Percentiles rank a stretch among this genome's conserved stretches.
Evolutionary conservation across 345 rosid species (phyloP).

Genomic region (Melaleuca quinquenervia): DNA sequence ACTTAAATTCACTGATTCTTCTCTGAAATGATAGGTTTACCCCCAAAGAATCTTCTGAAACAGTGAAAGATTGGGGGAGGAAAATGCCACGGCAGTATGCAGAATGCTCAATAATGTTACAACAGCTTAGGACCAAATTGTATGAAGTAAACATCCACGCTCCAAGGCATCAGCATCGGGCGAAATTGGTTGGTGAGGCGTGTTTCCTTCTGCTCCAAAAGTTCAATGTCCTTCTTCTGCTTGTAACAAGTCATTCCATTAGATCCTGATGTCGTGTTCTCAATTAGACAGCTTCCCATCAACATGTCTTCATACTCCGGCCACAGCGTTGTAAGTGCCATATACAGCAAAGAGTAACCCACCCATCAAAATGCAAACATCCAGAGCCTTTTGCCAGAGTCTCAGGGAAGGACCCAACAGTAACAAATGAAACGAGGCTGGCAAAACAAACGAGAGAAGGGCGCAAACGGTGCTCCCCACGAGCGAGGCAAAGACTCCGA

Average conservation of each 20-base stretch:
- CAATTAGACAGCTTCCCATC: background rate
- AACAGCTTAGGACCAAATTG: background rate
- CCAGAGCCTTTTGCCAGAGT: conserved; percentile 49
- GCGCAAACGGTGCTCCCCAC: conserved; percentile 84
- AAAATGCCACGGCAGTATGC: background rate
- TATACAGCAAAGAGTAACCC: conserved; percentile 67
- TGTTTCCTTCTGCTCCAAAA: background rate
- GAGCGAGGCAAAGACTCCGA: conserved; percentile 56
- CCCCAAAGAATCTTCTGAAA: background rate
- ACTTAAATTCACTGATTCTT: background rate
- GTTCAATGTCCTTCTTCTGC: background rate
- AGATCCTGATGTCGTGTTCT: background rate
- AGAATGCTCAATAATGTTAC: background rate
- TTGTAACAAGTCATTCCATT: background rate
- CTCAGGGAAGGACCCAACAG: conserved; percentile 51
- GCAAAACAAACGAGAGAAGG: conserved; percentile 70
- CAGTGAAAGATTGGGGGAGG: background rate
- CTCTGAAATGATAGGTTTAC: background rate
- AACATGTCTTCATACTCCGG: conserved; percentile 24
- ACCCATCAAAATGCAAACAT: conserved; percentile 38
- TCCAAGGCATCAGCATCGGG: background rate
- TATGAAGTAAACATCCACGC: background rate
- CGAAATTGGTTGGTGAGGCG: background rate
- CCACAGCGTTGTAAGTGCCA: conserved; percentile 54
- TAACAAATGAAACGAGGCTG: conserved; percentile 65